Percentiles rank a stretch among this genome's conserved stretches.
phyloP scores from a whole-genome alignment of 371 early-diverging fungal species.

The Rhizopus microsporus region DNA sequence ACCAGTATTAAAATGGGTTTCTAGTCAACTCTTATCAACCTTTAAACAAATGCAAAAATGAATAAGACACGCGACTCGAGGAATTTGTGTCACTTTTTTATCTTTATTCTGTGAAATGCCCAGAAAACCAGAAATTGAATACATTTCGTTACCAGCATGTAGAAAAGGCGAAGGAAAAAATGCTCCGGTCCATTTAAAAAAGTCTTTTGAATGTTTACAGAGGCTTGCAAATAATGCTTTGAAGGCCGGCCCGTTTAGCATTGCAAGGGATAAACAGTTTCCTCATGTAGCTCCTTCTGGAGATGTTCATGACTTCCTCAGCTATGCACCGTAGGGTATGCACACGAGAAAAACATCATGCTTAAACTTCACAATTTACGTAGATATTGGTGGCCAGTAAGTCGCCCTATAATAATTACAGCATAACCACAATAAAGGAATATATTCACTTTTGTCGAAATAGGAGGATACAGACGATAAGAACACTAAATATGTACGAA shows the following conservation, averaged over 20 bases:
- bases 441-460: not conserved
- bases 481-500: constrained; percentile 30
- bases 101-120: constrained; percentile 14
- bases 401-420: not conserved
- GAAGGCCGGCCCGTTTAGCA: constrained; percentile 39
- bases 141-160: constrained; percentile 21
- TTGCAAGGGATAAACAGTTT: constrained; percentile 24
- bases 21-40: too few relatives aligned
- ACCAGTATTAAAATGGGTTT: too few relatives aligned
- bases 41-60: too few relatives aligned
- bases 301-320: constrained; percentile 40
- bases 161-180: constrained; percentile 12
- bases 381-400: constrained; percentile 53
- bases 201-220: constrained; percentile 18
- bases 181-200: constrained; percentile 3
- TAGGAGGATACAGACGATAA: constrained; percentile 20
- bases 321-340: constrained; percentile 45
- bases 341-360: too few relatives aligned
- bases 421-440: not conserved
- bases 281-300: constrained; percentile 41
- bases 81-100: not conserved
- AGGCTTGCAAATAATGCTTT: constrained; percentile 35
- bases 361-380: not conserved
- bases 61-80: not conserved
- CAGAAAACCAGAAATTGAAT: constrained; percentile 45